Percentiles rank a stretch among this genome's conserved stretches.
Conservation (phyloP, 2,329 filamentous ascomycete species). For the Didymella segeticola region DNA sequence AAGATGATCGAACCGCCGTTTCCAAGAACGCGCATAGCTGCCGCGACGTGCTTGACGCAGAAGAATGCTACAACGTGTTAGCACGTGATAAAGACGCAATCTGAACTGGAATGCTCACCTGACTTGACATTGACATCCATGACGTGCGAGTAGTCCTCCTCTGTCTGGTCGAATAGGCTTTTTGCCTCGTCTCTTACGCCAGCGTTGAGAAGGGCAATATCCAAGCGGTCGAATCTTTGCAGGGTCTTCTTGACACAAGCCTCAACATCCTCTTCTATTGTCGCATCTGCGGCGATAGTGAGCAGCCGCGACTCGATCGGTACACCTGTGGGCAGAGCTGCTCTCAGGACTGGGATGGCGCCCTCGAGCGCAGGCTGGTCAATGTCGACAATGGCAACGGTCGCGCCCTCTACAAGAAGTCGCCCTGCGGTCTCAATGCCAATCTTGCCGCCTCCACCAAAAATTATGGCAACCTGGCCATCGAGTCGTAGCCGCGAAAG, state of each 20-base stretch:
- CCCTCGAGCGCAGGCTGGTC: slow-evolving; percentile 35
- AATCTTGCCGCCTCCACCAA: slow-evolving; percentile 42
- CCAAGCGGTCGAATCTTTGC: slow-evolving; percentile 36
- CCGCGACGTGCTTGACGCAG: slow-evolving; percentile 46
- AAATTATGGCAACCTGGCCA: slow-evolving; percentile 43
- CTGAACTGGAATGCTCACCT: slow-evolving; percentile 28
- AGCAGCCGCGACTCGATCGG: slow-evolving; percentile 36
- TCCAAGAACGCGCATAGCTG: slow-evolving; percentile 41
- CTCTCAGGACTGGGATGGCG: slow-evolving; percentile 33
- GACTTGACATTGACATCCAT: slow-evolving; percentile 50
- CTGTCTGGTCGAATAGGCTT: slow-evolving; percentile 46
- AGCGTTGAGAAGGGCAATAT: slow-evolving; percentile 39
- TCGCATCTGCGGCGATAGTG: slow-evolving; percentile 45
- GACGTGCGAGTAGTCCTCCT: slow-evolving; percentile 46
- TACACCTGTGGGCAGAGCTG: slow-evolving; percentile 34
- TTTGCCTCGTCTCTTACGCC: slow-evolving; percentile 36
- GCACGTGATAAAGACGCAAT: background rate
- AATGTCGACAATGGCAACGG: slow-evolving; percentile 47
- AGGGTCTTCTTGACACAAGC: slow-evolving; percentile 68
- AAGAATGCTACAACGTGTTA: slow-evolving; percentile 40
- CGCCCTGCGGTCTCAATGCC: slow-evolving; percentile 46
- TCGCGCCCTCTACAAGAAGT: slow-evolving; percentile 48
- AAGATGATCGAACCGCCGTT: slow-evolving; percentile 50
- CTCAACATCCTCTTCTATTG: slow-evolving; percentile 75
- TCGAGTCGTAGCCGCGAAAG: slow-evolving; percentile 41